A percentile compares a stretch with the other conserved stretches of the same genome.
phyloP scores from a whole-genome alignment of 768 basidiomycete genomes.

The Leccinum disarticulatum region DNA sequence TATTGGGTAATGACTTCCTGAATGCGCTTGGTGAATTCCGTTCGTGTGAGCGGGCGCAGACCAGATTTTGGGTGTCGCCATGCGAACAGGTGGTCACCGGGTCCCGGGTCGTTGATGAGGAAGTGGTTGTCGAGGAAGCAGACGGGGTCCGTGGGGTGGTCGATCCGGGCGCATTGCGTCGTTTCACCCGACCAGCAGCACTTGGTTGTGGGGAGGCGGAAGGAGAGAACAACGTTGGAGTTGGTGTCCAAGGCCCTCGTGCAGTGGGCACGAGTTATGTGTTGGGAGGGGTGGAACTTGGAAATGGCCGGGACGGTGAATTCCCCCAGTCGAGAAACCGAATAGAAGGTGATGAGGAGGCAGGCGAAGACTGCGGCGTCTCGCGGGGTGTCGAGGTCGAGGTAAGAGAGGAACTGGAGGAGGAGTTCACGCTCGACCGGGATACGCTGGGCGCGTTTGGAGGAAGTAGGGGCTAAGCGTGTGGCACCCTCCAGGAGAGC shows the following conservation, averaged over 20 bases:
- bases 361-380: neutral
- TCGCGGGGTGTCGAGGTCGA: conserved; percentile 21
- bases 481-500: conserved; percentile 5
- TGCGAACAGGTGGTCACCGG: neutral
- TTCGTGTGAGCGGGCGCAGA: neutral
- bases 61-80: neutral
- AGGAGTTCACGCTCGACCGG: neutral
- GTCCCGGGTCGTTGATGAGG: neutral
- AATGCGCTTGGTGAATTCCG: neutral
- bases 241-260: neutral
- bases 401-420: neutral
- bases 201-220: neutral
- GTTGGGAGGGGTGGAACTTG: neutral
- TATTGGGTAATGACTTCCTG: neutral
- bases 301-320: neutral
- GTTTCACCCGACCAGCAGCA: neutral
- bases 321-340: neutral
- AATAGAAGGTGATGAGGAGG: neutral
- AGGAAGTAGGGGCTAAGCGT: neutral
- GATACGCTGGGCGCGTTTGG: neutral
- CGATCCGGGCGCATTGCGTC: neutral
- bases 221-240: neutral
- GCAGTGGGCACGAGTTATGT: neutral
- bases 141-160: neutral
- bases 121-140: neutral